Percentiles rank a stretch among this genome's conserved stretches.
phyloP scores from a whole-genome alignment of 208 protist species.

The Leishmania tarentolae region DNA sequence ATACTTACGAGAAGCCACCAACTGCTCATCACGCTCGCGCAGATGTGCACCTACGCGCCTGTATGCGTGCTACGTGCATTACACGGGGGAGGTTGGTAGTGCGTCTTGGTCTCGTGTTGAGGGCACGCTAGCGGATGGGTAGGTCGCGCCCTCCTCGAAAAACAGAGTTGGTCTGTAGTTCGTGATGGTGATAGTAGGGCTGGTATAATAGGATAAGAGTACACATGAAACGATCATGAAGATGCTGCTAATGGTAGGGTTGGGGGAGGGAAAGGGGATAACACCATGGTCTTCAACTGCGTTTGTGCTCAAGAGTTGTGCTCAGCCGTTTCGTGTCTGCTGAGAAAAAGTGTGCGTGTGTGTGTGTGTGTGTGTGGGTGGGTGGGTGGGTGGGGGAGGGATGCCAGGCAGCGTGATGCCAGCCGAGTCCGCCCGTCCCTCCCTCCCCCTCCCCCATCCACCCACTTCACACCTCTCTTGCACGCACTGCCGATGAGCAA shows the following conservation, averaged over 20 bases:
- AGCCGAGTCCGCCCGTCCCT: not conserved
- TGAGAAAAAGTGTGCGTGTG: too few species aligned
- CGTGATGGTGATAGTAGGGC: not conserved
- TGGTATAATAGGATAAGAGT: not conserved
- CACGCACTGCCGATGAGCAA: not conserved
- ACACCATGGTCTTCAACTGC: too few species aligned
- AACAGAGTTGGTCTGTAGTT: not conserved
- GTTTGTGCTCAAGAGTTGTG: too few species aligned
- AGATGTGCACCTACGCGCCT: not conserved
- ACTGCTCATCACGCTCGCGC: not conserved
- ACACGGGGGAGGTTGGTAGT: not conserved
- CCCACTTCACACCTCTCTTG: not conserved
- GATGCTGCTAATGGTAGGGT: not conserved
- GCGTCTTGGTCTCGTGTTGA: not conserved
- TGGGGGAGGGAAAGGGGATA: not conserved
- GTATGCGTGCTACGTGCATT: not conserved
- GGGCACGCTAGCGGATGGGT: not conserved
- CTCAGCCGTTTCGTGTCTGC: too few species aligned
- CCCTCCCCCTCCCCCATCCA: not conserved
- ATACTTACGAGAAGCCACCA: not conserved
- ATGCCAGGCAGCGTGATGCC: not conserved
- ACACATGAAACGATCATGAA: not conserved
- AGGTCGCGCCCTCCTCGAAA: not conserved
- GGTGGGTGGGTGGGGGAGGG: too few species aligned
- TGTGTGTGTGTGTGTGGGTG: too few species aligned